phyloP scores from a whole-genome alignment of 768 basidiomycete species.

The Trametes cubensis region DNA sequence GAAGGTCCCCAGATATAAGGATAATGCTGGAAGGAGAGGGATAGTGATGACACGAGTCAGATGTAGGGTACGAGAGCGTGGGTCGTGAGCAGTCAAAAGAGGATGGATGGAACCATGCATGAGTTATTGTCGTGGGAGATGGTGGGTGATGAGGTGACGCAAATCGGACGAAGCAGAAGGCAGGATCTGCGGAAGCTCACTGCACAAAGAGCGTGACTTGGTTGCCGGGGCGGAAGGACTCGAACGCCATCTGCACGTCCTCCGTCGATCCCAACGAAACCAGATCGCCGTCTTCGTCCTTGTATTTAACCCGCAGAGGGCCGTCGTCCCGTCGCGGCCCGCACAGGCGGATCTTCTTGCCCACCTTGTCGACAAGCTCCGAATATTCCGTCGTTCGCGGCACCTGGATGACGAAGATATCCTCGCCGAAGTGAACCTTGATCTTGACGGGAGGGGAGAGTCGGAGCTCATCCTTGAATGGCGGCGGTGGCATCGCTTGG shows the following conservation, averaged over 20 bases:
- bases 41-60: conserved; percentile 21
- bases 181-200: conserved; percentile 40
- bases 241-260: conserved; percentile 94
- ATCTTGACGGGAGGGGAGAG: conserved; percentile 70
- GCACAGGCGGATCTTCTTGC: conserved; percentile 90
- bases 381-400: conserved; percentile 75
- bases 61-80: conserved; percentile 11
- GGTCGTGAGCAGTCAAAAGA: conserved; percentile 14
- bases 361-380: conserved; percentile 87
- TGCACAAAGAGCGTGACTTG: conserved; percentile 83
- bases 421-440: conserved; percentile 93
- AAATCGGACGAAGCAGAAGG: conserved; percentile 8
- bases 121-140: background rate
- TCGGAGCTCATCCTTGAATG: conserved; percentile 92
- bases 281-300: conserved; percentile 91
- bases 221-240: conserved; percentile 75
- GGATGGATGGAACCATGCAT: conserved; percentile 1
- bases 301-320: conserved; percentile 85
- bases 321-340: conserved; percentile 79
- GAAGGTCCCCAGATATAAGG: conserved; percentile 30
- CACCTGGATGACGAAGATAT: conserved; percentile 94
- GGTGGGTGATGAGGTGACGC: conserved; percentile 14
- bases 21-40: conserved; percentile 21
- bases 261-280: conserved; percentile 87
- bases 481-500: conserved; percentile 54